These are phyloP conservation scores for Paramecium primaurelia DNA, from an alignment of 73 alveolate species.

Conservation along the genomic window DNA sequence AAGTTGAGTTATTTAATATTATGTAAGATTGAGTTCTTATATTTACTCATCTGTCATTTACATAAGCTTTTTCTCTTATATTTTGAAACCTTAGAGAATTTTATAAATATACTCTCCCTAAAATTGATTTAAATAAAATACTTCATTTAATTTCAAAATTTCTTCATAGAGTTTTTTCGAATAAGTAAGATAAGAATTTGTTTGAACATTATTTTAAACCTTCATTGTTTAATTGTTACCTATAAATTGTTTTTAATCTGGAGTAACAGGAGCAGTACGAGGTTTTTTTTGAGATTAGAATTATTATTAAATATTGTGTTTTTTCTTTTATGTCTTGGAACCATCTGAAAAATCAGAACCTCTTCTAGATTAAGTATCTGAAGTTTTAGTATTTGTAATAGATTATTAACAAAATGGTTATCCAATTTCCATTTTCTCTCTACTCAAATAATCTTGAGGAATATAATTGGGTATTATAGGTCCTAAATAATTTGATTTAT, in stretches of 20 bases:
- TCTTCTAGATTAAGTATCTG: neutral
- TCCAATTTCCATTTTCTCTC: neutral
- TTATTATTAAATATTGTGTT: neutral
- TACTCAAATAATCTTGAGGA: neutral
- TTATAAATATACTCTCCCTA: neutral
- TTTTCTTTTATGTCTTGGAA: neutral
- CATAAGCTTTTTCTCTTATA: neutral
- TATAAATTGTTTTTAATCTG: neutral
- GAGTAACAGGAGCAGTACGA: conserved; percentile 41
- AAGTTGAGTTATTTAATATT: neutral
- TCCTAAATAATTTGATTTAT: neutral
- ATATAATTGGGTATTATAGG: neutral
- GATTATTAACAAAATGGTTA: neutral
- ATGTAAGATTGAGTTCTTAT: neutral
- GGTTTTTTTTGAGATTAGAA: neutral
- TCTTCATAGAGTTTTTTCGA: neutral
- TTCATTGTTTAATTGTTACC: neutral
- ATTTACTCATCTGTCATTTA: neutral
- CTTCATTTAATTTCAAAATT: neutral
- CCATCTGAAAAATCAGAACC: neutral
- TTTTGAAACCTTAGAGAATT: neutral
- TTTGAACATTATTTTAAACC: neutral
- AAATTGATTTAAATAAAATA: neutral
- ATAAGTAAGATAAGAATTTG: neutral
- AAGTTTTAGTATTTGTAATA: neutral